These are phyloP conservation scores for Cordyceps cateniannulata DNA, from an alignment of 2,329 filamentous ascomycete species.

Conservation along the genomic window DNA sequence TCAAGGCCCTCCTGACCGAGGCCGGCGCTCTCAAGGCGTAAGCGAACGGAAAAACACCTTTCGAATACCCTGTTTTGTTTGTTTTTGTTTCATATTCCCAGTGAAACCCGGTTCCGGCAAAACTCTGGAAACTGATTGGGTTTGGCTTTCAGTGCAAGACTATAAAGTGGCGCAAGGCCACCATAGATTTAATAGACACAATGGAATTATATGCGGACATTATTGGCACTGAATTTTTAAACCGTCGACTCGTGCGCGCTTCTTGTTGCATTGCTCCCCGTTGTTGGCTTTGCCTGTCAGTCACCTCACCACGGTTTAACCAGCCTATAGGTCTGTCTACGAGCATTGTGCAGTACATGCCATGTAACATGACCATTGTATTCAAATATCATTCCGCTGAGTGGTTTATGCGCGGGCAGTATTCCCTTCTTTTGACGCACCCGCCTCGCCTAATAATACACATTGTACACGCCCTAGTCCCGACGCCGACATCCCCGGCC, in stretches of 20 bases:
- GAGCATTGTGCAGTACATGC: background rate
- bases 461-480: background rate
- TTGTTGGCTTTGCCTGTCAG: too few species aligned
- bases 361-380: background rate
- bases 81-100: background rate
- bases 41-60: constrained; percentile 17
- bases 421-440: background rate
- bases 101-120: background rate
- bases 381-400: background rate
- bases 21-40: constrained; percentile 38
- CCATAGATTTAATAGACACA: background rate
- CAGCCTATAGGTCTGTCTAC: background rate
- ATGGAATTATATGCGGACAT: constrained; percentile 15
- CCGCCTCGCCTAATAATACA: background rate
- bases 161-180: background rate
- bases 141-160: constrained; percentile 3
- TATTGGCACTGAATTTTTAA: background rate
- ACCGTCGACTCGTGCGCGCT: background rate
- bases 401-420: background rate
- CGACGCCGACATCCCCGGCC: background rate
- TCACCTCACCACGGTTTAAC: too few species aligned
- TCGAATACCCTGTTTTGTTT: constrained; percentile 11
- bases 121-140: constrained; percentile 2
- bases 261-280: too few species aligned
- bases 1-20: constrained; percentile 34